Evolutionary conservation across 169 alveolate species (phyloP).

Genomic region (Blepharisma undulans): DNA sequence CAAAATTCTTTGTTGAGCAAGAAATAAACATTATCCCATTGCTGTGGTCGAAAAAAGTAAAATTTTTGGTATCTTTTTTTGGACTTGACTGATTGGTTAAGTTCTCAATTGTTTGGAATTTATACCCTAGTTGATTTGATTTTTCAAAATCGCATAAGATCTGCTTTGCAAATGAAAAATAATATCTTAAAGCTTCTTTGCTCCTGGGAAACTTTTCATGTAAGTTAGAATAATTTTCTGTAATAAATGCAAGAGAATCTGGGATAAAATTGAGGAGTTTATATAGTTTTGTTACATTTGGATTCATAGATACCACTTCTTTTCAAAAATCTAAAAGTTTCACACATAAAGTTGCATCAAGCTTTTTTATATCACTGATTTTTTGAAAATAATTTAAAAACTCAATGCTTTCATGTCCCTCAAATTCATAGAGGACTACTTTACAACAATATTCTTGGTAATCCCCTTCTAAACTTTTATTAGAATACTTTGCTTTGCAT

Average conservation of each 20-base stretch:
- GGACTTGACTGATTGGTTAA: not conserved
- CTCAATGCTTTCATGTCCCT: not conserved
- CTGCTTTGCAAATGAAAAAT: not conserved
- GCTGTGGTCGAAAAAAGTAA: not conserved
- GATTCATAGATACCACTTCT: not conserved
- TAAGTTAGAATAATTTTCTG: not conserved
- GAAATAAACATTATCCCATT: slow-evolving; percentile 11
- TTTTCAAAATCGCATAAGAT: not conserved
- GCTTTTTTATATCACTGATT: not conserved
- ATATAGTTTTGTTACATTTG: not conserved
- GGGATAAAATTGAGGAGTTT: not conserved
- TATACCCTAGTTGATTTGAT: not conserved
- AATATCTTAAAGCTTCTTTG: not conserved
- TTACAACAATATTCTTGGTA: not conserved
- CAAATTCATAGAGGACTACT: not conserved
- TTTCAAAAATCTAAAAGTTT: not conserved
- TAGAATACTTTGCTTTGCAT: not conserved
- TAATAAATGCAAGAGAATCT: not conserved
- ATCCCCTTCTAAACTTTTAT: not conserved
- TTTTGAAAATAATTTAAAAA: not conserved
- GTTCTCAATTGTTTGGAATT: not conserved
- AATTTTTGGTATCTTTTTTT: not conserved
- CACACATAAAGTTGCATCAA: not conserved
- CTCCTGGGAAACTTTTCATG: not conserved
- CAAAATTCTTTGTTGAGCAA: not conserved